Evolutionary conservation across 163 green algal species (phyloP), one percentile per base, ranked within the genome.

Genomic region (Chlamydomonas reinhardtii): DNA sequence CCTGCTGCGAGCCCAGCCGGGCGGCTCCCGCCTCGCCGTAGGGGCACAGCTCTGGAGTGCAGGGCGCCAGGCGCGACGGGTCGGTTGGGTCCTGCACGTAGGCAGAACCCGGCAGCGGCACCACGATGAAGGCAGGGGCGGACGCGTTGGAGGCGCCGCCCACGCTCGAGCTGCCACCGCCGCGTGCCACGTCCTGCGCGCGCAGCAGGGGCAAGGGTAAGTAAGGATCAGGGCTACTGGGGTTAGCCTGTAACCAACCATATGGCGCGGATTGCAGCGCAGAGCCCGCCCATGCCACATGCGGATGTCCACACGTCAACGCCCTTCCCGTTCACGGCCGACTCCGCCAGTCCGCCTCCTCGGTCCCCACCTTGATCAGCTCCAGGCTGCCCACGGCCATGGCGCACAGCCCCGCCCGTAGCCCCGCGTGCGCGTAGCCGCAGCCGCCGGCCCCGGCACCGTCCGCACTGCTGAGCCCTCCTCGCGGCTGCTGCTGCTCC

Each of bases 341-440:
- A 9, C 9, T 20, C 9, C 48, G 11, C 6, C 14, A n/a, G n/a
- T 19, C 14, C 19, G 12, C 48, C 48, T 17, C 48, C 48, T 19
- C 32, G 6, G 22, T 2, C 56, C 62, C 17, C 52, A 76, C 78
- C 78, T 85, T 85, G 31, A 77, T 34, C 31, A 78, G 78, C 66
- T 77, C 78, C 37, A 85, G 52, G 2, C 52, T 72, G 9, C 68
- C 68, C 22, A 85, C 27, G 0, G 52, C 59, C 17, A 85, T 22
- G 1, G 68, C 68, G 48, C 78, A 85, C 4, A 14, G 5, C 14
- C 78, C 78, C 3, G 15, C 15, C 22, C 32, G 52, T 9, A 85
- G 78, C 20, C 78, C 78, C 25, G 78, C 31, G 52, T 78, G 68
- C 29, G 19, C 48, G 14, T 32, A 68, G 14, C 66, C 24, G 69